Base-by-base conservation (phyloP, 2,329 filamentous ascomycete species). In the Chaetomium olivaceum region DNA sequence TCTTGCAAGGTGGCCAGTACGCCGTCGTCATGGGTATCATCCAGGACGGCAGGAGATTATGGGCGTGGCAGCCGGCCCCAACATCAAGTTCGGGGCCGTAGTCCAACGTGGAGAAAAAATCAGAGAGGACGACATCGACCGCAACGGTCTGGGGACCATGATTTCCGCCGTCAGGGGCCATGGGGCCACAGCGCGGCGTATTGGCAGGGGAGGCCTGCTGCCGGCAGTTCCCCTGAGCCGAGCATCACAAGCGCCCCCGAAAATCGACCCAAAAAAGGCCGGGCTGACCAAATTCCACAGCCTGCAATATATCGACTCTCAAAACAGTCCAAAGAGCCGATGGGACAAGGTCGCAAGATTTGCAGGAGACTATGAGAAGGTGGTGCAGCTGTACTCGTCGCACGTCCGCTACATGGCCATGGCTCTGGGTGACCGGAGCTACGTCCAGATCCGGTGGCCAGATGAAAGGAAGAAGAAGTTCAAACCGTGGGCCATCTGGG, bases 321-420 rank as follows among this genome's bases (percentile, higher is more conserved):
- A 36, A 19, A 39, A 56, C 3, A 56, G 54, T 29, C 54, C 54
- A 8, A 56, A 56, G 29, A 33, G 29, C 11, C 54, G 29, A n/a
- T 9, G n/a, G 16, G 54, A 56, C 7, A 33, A 31, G 54, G 29
- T 56, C 19, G n/a, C n/a, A 36, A 36, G 27, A 2, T 21, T 56
- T 23, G 27, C 54, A 1, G 27, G 31, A 36, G 33, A 23, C 29
- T 56, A 36, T 29, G 3, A n/a, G 8, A 23, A 23, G 2, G 54
- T 14, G 8, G 14, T 56, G 14, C 56, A 71, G 62, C 52, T 70
- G 5, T 71, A 69, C 61, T 68, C 67, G 46, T 69, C 67, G 29
- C 70, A 71, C 25, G 67, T 70, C 68, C 64, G 70, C 21, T 70
- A 71, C 33, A 68, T 61, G 29, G 67, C 66, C 51, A 65, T 69